Evolutionary conservation across 768 basidiomycete genomes (phyloP), one percentile per base, ranked within the genome.

Genomic region (Porphyrellus cyaneotinctus): DNA sequence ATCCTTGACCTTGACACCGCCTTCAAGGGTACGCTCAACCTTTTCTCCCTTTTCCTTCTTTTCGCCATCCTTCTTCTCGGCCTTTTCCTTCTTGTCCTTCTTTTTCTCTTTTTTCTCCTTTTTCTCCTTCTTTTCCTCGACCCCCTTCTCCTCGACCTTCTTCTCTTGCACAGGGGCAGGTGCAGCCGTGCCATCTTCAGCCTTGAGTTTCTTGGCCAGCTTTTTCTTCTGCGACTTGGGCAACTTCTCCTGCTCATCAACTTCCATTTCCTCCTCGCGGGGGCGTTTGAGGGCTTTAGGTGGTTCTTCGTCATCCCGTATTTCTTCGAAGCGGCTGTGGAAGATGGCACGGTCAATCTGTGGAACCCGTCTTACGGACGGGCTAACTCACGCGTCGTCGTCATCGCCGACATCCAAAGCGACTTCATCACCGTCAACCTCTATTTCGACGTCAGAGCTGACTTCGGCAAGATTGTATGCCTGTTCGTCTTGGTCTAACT

Each of bases 361-460:
- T 41, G 17, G 6, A 23, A 39, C 10, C 15, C 13, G 32, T 5
- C n/a, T 24, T 13, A 24, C 3, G 41, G 43, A 39, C 6, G 7
- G 10, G 24, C 23, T 14, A 8, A 82, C 81, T 79, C 43, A 69
- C 69, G 44, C 78, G 14, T 63, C 66, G 20, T 72, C 70, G 18
- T 70, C 69, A 7, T 70, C 72, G 24, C 70, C 71, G 17, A 74
- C 79, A 52, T 82, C 82, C 32, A 87, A 56, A 14, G 81, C 83
- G 49, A 82, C 58, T 24, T 85, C 86, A 33, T 78, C 78, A 1
- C 76, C 75, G 58, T 86, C 76, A 61, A 91, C 77, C 63, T 92
- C 77, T 62, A 92, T 75, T 64, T 92, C 89, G 36, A 91, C 88
- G 62, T 93, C 91, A 7, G 86, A 91, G 71, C 85, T 86, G 48